phyloP scores from a whole-genome alignment of 192 early-diverging fungal genomes.

The Phycomyces nitens region DNA sequence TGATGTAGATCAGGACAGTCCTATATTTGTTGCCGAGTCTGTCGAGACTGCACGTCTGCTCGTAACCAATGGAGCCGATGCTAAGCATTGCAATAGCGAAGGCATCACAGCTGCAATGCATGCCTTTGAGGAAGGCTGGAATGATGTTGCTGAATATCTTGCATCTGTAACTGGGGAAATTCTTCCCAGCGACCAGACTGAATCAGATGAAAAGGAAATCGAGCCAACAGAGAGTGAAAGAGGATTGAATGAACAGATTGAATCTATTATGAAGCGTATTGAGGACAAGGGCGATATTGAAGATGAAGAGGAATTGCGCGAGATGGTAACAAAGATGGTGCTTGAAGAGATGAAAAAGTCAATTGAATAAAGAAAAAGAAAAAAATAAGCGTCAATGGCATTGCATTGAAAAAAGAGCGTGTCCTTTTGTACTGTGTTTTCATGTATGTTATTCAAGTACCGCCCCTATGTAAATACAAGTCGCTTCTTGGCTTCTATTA shows the following conservation, averaged over 20 bases:
- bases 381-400: background rate
- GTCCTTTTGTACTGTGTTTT: constrained; percentile 7
- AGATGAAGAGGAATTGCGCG: constrained; percentile 57
- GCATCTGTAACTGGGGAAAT: constrained; percentile 51
- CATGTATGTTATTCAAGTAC: constrained; percentile 2
- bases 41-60: constrained; percentile 64
- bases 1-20: constrained; percentile 81
- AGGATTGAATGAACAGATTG: constrained; percentile 45
- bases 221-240: background rate
- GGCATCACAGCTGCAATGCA: constrained; percentile 52
- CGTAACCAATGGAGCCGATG: constrained; percentile 68
- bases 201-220: constrained; percentile 22
- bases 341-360: constrained; percentile 15
- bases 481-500: background rate
- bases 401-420: no score
- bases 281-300: constrained; percentile 44
- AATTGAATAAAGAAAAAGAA: background rate
- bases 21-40: constrained; percentile 72
- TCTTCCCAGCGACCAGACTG: constrained; percentile 31
- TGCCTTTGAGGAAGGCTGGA: constrained; percentile 61
- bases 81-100: constrained; percentile 56
- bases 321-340: constrained; percentile 48
- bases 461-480: constrained; percentile 1
- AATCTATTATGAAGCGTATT: constrained; percentile 54
- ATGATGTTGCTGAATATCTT: constrained; percentile 62